These are phyloP conservation scores for Boletellus sp. DNA, from an alignment of 1,284 basidiomycete genomes.

Conservation along the genomic window DNA sequence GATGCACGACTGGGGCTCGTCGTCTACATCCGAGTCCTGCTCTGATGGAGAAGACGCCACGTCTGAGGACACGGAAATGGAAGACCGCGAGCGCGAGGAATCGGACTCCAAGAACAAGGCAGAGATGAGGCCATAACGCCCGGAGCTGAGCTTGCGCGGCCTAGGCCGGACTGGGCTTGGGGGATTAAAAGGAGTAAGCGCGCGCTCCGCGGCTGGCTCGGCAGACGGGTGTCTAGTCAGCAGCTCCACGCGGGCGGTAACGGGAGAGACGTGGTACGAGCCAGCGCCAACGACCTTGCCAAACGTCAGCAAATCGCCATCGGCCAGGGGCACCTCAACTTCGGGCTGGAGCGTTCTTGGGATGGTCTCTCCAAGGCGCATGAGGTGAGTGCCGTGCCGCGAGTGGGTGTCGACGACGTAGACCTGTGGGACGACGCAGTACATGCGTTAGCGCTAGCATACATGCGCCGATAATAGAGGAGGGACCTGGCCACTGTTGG, in stretches of 20 bases:
- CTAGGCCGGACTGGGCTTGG: slow-evolving; percentile 13
- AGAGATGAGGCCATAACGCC: slow-evolving; percentile 53
- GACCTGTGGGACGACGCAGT: slow-evolving; percentile 16
- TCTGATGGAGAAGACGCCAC: slow-evolving; percentile 32
- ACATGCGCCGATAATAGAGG: neutral
- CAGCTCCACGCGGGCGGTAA: slow-evolving; percentile 56
- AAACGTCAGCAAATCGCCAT: slow-evolving; percentile 68
- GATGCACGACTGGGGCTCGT: slow-evolving; percentile 32
- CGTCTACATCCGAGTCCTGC: slow-evolving; percentile 56
- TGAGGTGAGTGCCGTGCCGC: slow-evolving; percentile 31
- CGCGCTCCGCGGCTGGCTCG: slow-evolving; percentile 3
- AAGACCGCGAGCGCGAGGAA: slow-evolving; percentile 36
- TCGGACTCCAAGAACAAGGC: slow-evolving; percentile 34
- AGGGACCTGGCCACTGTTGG: slow-evolving; percentile 30
- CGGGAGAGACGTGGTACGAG: slow-evolving; percentile 53
- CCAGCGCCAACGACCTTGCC: slow-evolving; percentile 66
- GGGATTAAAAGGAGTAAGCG: slow-evolving; percentile 5
- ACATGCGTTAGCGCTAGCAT: slow-evolving; percentile 9
- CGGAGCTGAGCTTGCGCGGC: slow-evolving; percentile 30
- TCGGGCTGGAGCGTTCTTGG: slow-evolving; percentile 26
- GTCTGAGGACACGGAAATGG: slow-evolving; percentile 36
- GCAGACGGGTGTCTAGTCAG: slow-evolving; percentile 33
- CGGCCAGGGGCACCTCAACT: slow-evolving; percentile 44
- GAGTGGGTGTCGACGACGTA: slow-evolving; percentile 34
- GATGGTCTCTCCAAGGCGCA: slow-evolving; percentile 17